Base-by-base conservation (phyloP, 176 grass and related monocot genomes). In the Ampelocalamus luodianensis region DNA sequence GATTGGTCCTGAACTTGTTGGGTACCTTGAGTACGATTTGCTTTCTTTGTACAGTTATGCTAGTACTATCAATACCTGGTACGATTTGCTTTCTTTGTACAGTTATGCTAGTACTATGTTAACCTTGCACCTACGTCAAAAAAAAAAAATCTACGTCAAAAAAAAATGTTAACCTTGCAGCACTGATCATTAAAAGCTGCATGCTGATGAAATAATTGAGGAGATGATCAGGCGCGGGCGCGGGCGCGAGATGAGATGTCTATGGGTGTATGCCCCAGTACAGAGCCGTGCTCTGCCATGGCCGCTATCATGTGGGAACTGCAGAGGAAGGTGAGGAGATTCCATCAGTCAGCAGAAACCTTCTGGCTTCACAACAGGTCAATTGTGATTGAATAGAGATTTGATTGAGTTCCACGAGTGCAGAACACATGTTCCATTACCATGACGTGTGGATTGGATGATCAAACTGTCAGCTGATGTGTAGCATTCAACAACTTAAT, bases 341-440 rank as follows among this genome's bases (percentile, higher is more conserved):
- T 98, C 72, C 96, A 95, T 74, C 96, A 95, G 49, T 98, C 93
- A 0, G 43, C 85, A 0, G 89, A 98, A 79, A 98, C 96, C 0
- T 98, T 98, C 81, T 98, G 96, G 96, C 91, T 98, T 74, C 93
- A 98, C 63, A 93, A 98, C 55, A 75, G 81, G 48, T 89, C 91
- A 14, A 68, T 98, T 58, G 87, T n/a, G n/a, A n/a, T n/a, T 98
- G 65, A 98, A 92, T 49, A 85, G 96, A 90, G 91, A 95, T 72
- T 64, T 95, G 44, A 36, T 87, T 23, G 89, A 98, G 80, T 95
- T 93, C 73, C 87, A 85, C 70, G 42, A 48, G 36, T 98, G 96
- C 93, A 92, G 85, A 78, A 92, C 89, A 16, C 93, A 89, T 66
- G 78, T 95, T 80, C 93, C 77, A n/a, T 87, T 97, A 43, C 92